Percentiles rank a stretch among this genome's conserved stretches.
phyloP scores from a whole-genome alignment of 2,329 filamentous ascomycete genomes.

The Talaromyces sp. region DNA sequence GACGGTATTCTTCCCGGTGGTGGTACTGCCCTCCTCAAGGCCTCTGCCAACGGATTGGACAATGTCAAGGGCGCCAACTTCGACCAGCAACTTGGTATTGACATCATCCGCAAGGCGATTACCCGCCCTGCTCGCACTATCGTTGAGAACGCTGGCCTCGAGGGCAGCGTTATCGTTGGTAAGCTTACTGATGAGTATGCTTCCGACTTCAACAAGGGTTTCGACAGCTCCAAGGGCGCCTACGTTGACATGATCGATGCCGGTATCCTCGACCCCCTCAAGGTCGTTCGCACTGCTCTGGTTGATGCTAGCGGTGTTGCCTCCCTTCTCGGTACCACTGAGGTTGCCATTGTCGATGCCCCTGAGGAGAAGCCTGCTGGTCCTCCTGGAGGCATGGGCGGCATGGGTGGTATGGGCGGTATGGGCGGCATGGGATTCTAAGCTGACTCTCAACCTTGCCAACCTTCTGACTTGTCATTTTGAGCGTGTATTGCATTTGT shows the following conservation, averaged over 20 bases:
- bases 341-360: slow-evolving; percentile 96
- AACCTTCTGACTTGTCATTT: slow-evolving; percentile 7
- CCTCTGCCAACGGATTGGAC: slow-evolving; percentile 78
- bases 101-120: slow-evolving; percentile 96
- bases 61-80: slow-evolving; percentile 89
- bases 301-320: slow-evolving; percentile 94
- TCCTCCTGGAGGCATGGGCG: slow-evolving; percentile 49
- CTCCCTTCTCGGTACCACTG: slow-evolving; percentile 92
- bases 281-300: slow-evolving; percentile 96
- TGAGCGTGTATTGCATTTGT: slow-evolving; percentile 14
- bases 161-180: slow-evolving; percentile 93
- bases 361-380: slow-evolving; percentile 77
- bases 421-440: slow-evolving; percentile 41
- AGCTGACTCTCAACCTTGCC: not conserved
- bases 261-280: slow-evolving; percentile 98
- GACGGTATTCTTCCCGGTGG: slow-evolving; percentile 98
- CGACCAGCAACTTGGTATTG: slow-evolving; percentile 97
- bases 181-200: slow-evolving; percentile 95
- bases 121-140: slow-evolving; percentile 91
- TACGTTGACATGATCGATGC: slow-evolving; percentile 97
- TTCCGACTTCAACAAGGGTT: slow-evolving; percentile 94
- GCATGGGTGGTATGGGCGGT: slow-evolving; percentile 57
- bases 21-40: slow-evolving; percentile 97
- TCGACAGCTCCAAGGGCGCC: slow-evolving; percentile 92
- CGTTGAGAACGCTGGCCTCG: slow-evolving; percentile 93